These are phyloP conservation scores for Ophiobolus disseminans DNA, from an alignment of 2,329 filamentous ascomycete species.

Conservation along the genomic window DNA sequence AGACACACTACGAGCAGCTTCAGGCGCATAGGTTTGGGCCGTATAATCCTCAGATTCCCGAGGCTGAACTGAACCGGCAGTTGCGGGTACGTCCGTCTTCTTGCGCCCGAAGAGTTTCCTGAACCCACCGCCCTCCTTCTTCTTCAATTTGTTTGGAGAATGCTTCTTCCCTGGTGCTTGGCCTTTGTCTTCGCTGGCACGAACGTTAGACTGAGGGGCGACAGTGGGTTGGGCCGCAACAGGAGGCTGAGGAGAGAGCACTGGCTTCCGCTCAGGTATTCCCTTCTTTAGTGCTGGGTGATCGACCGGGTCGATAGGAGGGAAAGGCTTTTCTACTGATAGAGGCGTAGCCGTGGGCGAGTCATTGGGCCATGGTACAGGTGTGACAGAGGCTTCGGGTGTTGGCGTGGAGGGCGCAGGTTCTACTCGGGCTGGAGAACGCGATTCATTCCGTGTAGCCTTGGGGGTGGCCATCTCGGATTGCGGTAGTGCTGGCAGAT, in stretches of 20 bases:
- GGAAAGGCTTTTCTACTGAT: constrained; percentile 39
- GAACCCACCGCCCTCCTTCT: constrained; percentile 47
- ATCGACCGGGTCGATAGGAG: constrained; percentile 28
- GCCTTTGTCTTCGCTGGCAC: constrained; percentile 29
- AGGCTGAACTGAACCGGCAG: constrained; percentile 17
- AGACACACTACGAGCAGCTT: constrained; percentile 33
- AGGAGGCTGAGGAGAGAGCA: constrained; percentile 1
- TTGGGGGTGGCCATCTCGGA: constrained; percentile 31
- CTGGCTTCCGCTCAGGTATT: constrained; percentile 38
- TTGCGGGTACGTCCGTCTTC: constrained; percentile 34
- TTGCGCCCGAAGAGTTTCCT: constrained; percentile 52
- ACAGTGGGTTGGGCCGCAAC: constrained; percentile 4
- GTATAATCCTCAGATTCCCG: constrained; percentile 24
- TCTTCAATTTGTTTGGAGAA: constrained; percentile 48
- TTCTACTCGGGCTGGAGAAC: constrained; percentile 37
- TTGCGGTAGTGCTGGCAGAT: constrained; percentile 52
- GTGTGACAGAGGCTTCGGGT: constrained; percentile 41
- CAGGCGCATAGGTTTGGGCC: constrained; percentile 24
- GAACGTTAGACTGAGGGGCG: constrained; percentile 18
- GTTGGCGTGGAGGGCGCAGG: constrained; percentile 24
- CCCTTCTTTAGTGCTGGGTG: constrained; percentile 53
- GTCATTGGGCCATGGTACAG: constrained; percentile 38
- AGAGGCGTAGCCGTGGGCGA: constrained; percentile 36
- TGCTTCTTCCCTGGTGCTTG: constrained; percentile 34
- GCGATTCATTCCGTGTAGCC: constrained; percentile 27